A percentile compares a stretch with the other conserved stretches of the same genome.
These are phyloP conservation scores for Saccharomyces kudriavzevii DNA, from an alignment of 805 yeast genomes.

Conservation along the genomic window DNA sequence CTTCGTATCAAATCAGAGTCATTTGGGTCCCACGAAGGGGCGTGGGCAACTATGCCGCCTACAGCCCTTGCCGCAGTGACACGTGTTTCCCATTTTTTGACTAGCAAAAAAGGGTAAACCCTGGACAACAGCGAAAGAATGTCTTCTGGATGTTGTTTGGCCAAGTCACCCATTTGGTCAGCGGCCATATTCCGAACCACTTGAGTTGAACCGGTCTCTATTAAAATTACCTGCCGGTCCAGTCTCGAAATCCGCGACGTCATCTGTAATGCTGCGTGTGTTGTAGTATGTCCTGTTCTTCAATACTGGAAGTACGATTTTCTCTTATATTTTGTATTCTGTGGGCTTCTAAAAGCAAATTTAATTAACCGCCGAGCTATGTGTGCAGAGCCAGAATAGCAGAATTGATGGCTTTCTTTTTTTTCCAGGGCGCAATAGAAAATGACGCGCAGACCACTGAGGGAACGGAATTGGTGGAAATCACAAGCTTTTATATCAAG, in stretches of 20 bases:
- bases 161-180: constrained; percentile 89
- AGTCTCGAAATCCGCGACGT: constrained; percentile 35
- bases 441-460: not conserved
- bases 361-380: not conserved
- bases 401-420: not conserved
- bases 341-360: not conserved
- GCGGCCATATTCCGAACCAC: constrained; percentile 94
- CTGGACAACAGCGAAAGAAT: constrained; percentile 72
- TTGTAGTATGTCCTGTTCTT: not conserved
- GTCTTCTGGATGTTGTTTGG: constrained; percentile 92
- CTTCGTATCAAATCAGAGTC: constrained; percentile 25
- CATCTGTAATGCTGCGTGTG: constrained; percentile 11
- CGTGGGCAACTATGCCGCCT: constrained; percentile 82
- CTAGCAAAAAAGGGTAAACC: constrained; percentile 80
- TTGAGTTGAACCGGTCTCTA: constrained; percentile 93
- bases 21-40: constrained; percentile 81
- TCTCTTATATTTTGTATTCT: not conserved
- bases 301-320: not conserved
- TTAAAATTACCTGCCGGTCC: constrained; percentile 38
- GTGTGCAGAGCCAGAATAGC: not conserved
- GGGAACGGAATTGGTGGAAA: not conserved
- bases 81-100: constrained; percentile 92
- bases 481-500: not conserved
- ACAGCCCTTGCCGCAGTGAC: constrained; percentile 90
- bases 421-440: not conserved